phyloP scores from a whole-genome alignment of 164 flowering plant species.

The Akebia trifoliata region DNA sequence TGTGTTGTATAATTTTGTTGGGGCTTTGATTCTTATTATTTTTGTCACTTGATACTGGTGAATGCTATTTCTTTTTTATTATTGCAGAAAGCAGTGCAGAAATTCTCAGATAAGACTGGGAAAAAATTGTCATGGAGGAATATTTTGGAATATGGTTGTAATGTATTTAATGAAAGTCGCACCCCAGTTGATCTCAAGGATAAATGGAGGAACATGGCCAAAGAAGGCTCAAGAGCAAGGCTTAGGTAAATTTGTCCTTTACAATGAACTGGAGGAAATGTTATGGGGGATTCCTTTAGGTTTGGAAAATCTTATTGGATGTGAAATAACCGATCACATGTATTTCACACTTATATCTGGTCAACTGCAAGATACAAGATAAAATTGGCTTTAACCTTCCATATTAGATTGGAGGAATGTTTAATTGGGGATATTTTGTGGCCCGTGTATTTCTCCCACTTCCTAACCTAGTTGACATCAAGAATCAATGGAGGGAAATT shows the following conservation, averaged over 20 bases:
- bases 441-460: not conserved
- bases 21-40: not conserved
- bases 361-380: too few relatives aligned
- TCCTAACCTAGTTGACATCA: not conserved
- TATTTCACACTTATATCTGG: not conserved
- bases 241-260: too few relatives aligned
- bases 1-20: not conserved
- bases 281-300: too few relatives aligned
- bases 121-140: conserved; percentile 49
- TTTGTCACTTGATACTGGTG: not conserved
- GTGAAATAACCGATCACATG: not conserved
- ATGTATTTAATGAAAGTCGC: conserved; percentile 43
- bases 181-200: conserved; percentile 56
- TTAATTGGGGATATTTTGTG: not conserved
- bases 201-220: conserved; percentile 46
- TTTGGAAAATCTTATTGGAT: too few relatives aligned
- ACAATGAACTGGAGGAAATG: too few relatives aligned
- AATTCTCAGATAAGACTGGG: conserved; percentile 16
- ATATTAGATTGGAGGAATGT: not conserved
- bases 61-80: not conserved
- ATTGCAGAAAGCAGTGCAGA: conserved; percentile 53
- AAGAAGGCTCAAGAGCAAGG: not conserved
- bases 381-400: too few relatives aligned
- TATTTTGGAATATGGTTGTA: conserved; percentile 46
- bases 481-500: not conserved